These are phyloP conservation scores for Raddia distichophylla DNA, from an alignment of 176 grass and related monocot genomes.

Conservation along the genomic window DNA sequence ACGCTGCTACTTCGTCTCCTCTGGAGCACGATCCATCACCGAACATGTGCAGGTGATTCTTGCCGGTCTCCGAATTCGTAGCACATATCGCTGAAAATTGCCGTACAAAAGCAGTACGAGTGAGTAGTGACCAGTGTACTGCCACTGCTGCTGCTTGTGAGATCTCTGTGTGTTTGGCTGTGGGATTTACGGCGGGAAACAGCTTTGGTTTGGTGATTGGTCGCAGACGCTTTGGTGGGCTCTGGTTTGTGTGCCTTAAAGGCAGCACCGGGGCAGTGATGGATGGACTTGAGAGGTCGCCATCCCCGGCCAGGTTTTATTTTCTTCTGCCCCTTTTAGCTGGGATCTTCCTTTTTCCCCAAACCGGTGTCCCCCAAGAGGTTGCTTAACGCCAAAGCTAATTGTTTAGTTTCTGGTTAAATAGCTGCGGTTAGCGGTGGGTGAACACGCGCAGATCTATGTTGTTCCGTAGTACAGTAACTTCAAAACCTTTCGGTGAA, in stretches of 20 bases:
- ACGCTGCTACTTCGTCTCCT: not conserved
- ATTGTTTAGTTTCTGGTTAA: slow-evolving; percentile 34
- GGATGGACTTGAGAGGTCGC: not conserved
- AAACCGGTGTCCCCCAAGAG: slow-evolving; percentile 3
- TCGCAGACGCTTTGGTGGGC: slow-evolving; percentile 13
- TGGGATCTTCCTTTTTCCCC: not conserved
- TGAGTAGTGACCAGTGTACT: too few relatives aligned
- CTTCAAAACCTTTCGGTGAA: too few relatives aligned
- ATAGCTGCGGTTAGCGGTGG: not conserved
- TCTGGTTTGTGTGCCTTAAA: not conserved
- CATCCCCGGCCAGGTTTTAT: slow-evolving; percentile 34
- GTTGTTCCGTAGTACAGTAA: too few relatives aligned
- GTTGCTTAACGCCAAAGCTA: slow-evolving; percentile 54
- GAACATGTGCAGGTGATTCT: slow-evolving; percentile 41
- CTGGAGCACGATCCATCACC: not conserved
- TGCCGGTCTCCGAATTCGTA: slow-evolving; percentile 31
- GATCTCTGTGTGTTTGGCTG: too few relatives aligned
- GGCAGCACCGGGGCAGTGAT: not conserved
- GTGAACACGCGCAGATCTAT: not conserved
- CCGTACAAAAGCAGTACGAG: slow-evolving; percentile 34
- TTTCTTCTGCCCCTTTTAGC: slow-evolving; percentile 2
- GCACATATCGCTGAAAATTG: slow-evolving; percentile 25
- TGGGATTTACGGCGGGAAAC: not conserved
- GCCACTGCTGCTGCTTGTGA: too few relatives aligned
- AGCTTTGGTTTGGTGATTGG: slow-evolving; percentile 40